phyloP scores from a whole-genome alignment of 2,329 filamentous ascomycete species.

The Drechslerella coelobrocha region DNA sequence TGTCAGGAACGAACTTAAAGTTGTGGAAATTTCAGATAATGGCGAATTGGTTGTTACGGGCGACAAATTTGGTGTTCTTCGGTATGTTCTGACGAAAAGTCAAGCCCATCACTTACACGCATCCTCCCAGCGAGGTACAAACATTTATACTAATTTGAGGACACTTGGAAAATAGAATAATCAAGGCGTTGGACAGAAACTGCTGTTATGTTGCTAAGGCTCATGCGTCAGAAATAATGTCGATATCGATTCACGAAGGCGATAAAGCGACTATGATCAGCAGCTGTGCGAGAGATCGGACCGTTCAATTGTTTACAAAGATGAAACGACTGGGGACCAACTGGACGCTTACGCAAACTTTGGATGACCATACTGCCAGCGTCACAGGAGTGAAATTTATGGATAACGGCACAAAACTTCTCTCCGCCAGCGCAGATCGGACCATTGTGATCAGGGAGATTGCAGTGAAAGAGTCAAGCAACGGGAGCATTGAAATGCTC shows the following conservation, averaged over 20 bases:
- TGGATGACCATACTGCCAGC: constrained; percentile 87
- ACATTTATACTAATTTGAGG: constrained; percentile 3
- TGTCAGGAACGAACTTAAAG: constrained; percentile 66
- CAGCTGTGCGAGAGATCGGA: constrained; percentile 85
- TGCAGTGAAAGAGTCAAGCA: constrained; percentile 62
- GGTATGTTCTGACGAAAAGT: constrained; percentile 57
- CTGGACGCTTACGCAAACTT: constrained; percentile 84
- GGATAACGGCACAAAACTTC: constrained; percentile 71
- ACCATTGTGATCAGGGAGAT: constrained; percentile 75
- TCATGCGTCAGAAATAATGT: constrained; percentile 83
- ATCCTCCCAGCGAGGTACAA: background rate
- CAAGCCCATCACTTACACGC: background rate
- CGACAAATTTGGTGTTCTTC: constrained; percentile 83
- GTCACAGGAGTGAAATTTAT: constrained; percentile 80
- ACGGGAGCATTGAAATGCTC: constrained; percentile 59
- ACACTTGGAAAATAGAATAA: constrained; percentile 62
- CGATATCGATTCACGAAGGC: constrained; percentile 74
- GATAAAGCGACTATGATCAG: constrained; percentile 72
- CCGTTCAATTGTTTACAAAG: constrained; percentile 79
- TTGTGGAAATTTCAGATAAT: constrained; percentile 67
- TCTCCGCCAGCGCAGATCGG: constrained; percentile 88
- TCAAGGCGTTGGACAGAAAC: constrained; percentile 68
- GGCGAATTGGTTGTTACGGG: constrained; percentile 77
- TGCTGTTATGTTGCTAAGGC: constrained; percentile 78
- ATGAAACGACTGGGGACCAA: constrained; percentile 61